Conservation (phyloP, 306 rosid species). For the Rubus parviflorus region DNA sequence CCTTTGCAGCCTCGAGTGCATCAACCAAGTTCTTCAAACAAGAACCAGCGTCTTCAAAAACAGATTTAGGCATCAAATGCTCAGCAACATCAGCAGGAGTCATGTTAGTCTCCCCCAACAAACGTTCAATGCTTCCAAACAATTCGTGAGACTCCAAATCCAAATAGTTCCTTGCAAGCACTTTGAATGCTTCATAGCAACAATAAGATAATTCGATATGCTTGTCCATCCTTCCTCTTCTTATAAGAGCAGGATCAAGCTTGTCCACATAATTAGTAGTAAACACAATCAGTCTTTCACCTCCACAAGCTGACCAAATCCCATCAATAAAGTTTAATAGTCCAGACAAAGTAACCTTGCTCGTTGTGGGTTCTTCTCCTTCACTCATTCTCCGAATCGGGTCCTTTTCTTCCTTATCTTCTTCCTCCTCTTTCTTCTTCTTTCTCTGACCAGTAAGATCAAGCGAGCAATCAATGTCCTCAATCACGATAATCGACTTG, state of each 20-base stretch:
- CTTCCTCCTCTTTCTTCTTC: slow-evolving; percentile 28
- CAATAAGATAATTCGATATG: slow-evolving; percentile 65
- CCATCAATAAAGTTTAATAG: slow-evolving; percentile 68
- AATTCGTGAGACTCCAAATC: slow-evolving; percentile 39
- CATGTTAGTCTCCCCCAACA: slow-evolving; percentile 47
- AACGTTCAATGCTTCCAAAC: slow-evolving; percentile 33
- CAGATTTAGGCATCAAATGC: slow-evolving; percentile 59
- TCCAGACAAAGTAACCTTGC: slow-evolving; percentile 66
- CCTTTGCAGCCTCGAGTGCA: slow-evolving; percentile 48
- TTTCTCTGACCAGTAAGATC: slow-evolving; percentile 65
- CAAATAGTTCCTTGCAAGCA: slow-evolving; percentile 61
- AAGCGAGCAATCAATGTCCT: slow-evolving; percentile 72
- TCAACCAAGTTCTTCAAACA: slow-evolving; percentile 47
- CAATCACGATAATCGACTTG: slow-evolving; percentile 52
- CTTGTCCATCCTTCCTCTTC: slow-evolving; percentile 81
- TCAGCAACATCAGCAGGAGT: slow-evolving; percentile 74
- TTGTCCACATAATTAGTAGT: slow-evolving; percentile 59
- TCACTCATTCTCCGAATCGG: slow-evolving; percentile 14
- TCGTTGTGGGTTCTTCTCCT: slow-evolving; percentile 24
- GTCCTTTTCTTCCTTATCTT: slow-evolving; percentile 22
- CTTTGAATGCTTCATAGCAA: slow-evolving; percentile 56
- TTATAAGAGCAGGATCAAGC: slow-evolving; percentile 59
- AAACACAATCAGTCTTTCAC: slow-evolving; percentile 59
- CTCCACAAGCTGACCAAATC: slow-evolving; percentile 75
- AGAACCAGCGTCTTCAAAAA: slow-evolving; percentile 27